Evolutionary conservation across 805 yeast species (phyloP), one percentile per base, ranked within the genome.

Genomic region (Geotrichum ghanense): DNA sequence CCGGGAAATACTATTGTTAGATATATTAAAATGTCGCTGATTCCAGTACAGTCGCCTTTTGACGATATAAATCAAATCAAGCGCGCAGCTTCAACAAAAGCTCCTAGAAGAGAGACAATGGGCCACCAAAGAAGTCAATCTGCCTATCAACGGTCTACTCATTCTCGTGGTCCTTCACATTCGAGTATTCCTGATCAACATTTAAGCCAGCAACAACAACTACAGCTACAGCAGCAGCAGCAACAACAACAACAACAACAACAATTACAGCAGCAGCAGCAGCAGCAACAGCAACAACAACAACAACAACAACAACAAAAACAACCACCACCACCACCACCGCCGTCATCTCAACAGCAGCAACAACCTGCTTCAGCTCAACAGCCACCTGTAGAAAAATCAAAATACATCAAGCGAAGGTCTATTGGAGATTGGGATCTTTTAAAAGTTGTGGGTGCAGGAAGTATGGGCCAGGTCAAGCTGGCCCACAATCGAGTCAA

Each of bases 391-490:
- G 12, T 19, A 10, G 37, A 31, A 31, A 31, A 31, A 19, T 5
- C 37, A 5, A 31, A 31, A 31, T 31, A 31, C 17, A 31, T 31
- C 17, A 65, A 88, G 62, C 77, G 97, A 53, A 83, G 82, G 49
- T 75, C 95, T 3, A 82, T 90, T 46, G 98, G 97, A 12, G 96
- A 92, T 53, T 90, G 98, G 98, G 95, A 86, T 56, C 89, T 90
- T 56, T 74, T 85, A 48, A 87, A 87, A 64, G 88, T 96, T 2
- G 84, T 92, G 42, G 99, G 99, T 40, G 95, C 97, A 1, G 98
- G 99, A 2, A 87, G 96, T 0, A 92, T 92, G 98, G 99, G 99
- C 49, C 94, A 90, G 63, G 99, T 92, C 44, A 92, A 92, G 66
- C 71, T 92, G 35, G 97, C 97, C 1, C 81, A 78, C 57, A 95